Evolutionary conservation across 495 filamentous ascomycete species (phyloP).

Genomic region (Penicillium herquei): DNA sequence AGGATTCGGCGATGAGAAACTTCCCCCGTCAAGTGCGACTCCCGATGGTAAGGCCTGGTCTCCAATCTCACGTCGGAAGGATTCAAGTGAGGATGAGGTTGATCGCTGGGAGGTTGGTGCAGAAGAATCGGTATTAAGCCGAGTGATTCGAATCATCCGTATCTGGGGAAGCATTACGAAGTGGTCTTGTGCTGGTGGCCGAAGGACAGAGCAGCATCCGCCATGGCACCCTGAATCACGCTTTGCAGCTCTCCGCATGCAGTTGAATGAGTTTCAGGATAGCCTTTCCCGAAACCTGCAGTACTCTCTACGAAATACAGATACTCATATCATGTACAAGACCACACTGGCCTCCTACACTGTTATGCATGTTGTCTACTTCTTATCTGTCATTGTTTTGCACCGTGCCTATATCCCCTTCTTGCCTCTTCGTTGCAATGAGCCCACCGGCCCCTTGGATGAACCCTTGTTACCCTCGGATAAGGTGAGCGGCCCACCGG

Average conservation of each 20-base stretch:
- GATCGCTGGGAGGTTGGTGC: constrained; percentile 57
- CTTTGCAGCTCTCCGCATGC: constrained; percentile 58
- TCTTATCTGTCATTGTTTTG: constrained; percentile 73
- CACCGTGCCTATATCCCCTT: constrained; percentile 83
- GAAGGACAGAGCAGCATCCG: constrained; percentile 57
- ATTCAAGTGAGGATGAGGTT: constrained; percentile 65
- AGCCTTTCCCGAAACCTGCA: constrained; percentile 67
- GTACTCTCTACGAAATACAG: constrained; percentile 73
- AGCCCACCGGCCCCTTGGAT: constrained; percentile 71
- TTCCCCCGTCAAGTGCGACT: constrained; percentile 29
- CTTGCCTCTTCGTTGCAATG: constrained; percentile 67
- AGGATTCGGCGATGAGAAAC: constrained; percentile 39
- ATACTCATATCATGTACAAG: constrained; percentile 74
- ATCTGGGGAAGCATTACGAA: constrained; percentile 76
- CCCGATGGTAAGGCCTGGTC: constrained; percentile 42
- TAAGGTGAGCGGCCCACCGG: constrained; percentile 45
- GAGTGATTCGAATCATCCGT: constrained; percentile 74
- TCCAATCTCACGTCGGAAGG: constrained; percentile 55
- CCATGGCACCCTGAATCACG: constrained; percentile 64
- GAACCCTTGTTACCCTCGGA: constrained; percentile 61
- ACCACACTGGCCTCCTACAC: constrained; percentile 69
- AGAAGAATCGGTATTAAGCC: constrained; percentile 69
- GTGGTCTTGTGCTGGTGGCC: constrained; percentile 72
- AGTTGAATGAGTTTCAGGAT: constrained; percentile 64
- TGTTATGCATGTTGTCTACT: constrained; percentile 74